Base-by-base conservation (phyloP, 805 yeast species). In the Candida tallmaniae region DNA sequence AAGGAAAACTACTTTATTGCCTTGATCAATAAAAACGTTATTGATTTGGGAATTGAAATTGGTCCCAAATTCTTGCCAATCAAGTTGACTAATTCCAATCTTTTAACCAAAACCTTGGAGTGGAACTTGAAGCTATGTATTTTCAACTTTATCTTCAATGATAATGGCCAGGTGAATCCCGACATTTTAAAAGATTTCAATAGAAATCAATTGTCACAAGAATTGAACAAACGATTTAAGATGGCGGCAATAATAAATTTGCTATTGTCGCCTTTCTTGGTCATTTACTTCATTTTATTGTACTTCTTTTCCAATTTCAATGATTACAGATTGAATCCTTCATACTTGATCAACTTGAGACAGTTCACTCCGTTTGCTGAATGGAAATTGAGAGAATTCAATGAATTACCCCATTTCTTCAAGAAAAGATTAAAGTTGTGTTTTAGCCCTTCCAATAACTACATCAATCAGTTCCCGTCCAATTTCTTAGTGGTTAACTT, bases 1-100 rank as follows among this genome's bases (percentile, higher is more conserved):
- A 85, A 80, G 46, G 98, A 93, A 41, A 93, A 93, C 53, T 93
- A 89, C 56, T 71, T 88, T 70, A 87, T 93, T 52, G 96, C 97
- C 1, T 60, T 93, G 45, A 79, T 85, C 49, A 89, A 87, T 58
- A 84, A 80, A 46, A 77, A 83, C 39, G 63, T 90, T 1, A 59
- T 90, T 27, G 83, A 83, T 48, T 61, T 85, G 16, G 69, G 83
- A 0, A 53, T 87, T 36, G 17, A 46, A 31, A 15, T 46, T 5
- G 46, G 48, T 3, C 31, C 35, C 11, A n/a, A n/a, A n/a, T n/a
- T n/a, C n/a, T n/a, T n/a, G n/a, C 40, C 38, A 4, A 9, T 40
- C 2, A 36, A 36, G 4, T 46, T 32, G 37, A 38, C 56, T 23
- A 50, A 42, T 36, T 49, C 58, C 18, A 48, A 60, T 14, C 68